phyloP scores from a whole-genome alignment of 495 filamentous ascomycete species.

The Aspergillus egyptiacus region DNA sequence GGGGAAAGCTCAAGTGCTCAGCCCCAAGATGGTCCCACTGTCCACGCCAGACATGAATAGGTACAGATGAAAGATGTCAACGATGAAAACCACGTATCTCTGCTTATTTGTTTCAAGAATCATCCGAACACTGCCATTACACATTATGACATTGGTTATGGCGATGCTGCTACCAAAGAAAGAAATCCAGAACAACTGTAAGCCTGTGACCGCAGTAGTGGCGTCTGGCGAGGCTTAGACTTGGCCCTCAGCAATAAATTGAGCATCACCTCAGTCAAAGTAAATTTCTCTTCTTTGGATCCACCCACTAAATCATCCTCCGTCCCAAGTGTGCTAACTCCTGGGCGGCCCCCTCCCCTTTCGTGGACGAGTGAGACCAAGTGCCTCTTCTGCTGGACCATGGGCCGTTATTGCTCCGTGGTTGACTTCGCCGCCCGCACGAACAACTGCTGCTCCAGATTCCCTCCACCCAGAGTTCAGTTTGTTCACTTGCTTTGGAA shows the following conservation, averaged over 20 bases:
- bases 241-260: background rate
- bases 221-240: background rate
- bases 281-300: too few relatives aligned
- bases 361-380: too few relatives aligned
- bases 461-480: slow-evolving; percentile 3
- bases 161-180: too few relatives aligned
- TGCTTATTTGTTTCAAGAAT: too few relatives aligned
- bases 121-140: too few relatives aligned
- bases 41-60: slow-evolving; percentile 5
- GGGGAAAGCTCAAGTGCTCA: background rate
- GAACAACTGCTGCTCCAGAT: slow-evolving; percentile 4
- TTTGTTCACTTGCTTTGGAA: background rate
- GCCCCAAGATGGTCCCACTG: slow-evolving; percentile 6
- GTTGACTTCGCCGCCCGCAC: slow-evolving; percentile 2
- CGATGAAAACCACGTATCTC: too few relatives aligned
- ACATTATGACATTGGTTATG: too few relatives aligned
- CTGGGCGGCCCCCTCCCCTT: background rate
- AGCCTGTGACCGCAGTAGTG: too few relatives aligned
- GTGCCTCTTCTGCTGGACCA: background rate
- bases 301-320: background rate
- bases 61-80: too few relatives aligned
- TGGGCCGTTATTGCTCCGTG: slow-evolving; percentile 2
- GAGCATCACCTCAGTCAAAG: too few relatives aligned
- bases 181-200: too few relatives aligned
- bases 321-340: background rate